phyloP scores from a whole-genome alignment of 2,329 filamentous ascomycete genomes.

The Colletotrichum lentis region DNA sequence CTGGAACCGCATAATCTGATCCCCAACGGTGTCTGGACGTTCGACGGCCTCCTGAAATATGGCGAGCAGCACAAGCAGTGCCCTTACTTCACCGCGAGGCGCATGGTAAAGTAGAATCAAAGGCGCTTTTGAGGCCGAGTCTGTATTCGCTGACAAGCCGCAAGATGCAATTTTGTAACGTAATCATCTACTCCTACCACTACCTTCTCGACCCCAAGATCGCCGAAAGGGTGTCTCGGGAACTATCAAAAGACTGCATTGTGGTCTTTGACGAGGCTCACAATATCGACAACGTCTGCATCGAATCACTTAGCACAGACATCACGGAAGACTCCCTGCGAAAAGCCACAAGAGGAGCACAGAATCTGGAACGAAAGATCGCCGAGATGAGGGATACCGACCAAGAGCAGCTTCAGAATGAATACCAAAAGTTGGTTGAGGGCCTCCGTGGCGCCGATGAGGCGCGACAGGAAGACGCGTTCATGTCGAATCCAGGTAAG shows the following conservation, averaged over 20 bases:
- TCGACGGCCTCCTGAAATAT: slow-evolving; percentile 87
- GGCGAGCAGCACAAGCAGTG: slow-evolving; percentile 97
- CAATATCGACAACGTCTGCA: slow-evolving; percentile 99
- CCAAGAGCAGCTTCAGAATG: slow-evolving; percentile 90
- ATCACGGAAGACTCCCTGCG: slow-evolving; percentile 93
- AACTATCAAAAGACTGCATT: slow-evolving; percentile 97
- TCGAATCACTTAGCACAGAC: slow-evolving; percentile 95
- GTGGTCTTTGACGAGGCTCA: slow-evolving; percentile 99
- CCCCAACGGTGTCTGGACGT: slow-evolving; percentile 93
- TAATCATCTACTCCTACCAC: slow-evolving; percentile 99
- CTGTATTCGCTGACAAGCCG: slow-evolving; percentile 10
- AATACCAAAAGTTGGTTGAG: slow-evolving; percentile 95
- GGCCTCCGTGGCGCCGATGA: slow-evolving; percentile 89
- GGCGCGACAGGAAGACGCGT: slow-evolving; percentile 89
- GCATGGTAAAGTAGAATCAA: slow-evolving; percentile 71
- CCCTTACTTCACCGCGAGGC: slow-evolving; percentile 92
- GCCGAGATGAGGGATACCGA: slow-evolving; percentile 95
- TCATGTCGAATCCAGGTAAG: slow-evolving; percentile 88
- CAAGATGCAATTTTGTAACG: slow-evolving; percentile 97
- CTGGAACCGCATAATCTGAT: slow-evolving; percentile 95
- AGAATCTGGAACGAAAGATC: slow-evolving; percentile 90
- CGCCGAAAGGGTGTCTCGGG: slow-evolving; percentile 91
- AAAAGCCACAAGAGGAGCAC: slow-evolving; percentile 88
- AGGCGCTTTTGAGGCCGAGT: neutral
- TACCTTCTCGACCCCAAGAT: slow-evolving; percentile 98